Conservation (phyloP, 2,329 filamentous ascomycete species). For the Ophiostoma himal-ulmi region DNA sequence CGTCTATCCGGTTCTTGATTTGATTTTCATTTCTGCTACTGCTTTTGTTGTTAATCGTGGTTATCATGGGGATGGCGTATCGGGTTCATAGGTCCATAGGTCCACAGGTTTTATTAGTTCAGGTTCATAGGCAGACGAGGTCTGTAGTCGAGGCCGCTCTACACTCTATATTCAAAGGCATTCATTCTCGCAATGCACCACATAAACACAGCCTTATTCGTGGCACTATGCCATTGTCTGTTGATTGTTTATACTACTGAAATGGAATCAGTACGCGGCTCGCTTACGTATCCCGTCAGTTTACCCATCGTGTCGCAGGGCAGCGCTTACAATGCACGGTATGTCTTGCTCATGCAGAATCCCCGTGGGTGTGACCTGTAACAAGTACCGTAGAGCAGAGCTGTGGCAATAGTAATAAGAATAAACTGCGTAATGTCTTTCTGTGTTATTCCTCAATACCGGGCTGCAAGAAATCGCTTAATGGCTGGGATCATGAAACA, state of each 20-base stretch:
- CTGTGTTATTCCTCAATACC: too few relatives aligned
- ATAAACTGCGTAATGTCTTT: too few relatives aligned
- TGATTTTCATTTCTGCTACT: not conserved
- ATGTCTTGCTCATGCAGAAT: conserved; percentile 1
- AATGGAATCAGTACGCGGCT: not conserved
- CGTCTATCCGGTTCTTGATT: not conserved
- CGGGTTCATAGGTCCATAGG: not conserved
- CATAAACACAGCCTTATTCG: too few relatives aligned
- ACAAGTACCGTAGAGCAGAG: not conserved
- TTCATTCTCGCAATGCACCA: too few relatives aligned
- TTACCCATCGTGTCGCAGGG: not conserved
- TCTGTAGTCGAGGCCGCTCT: too few relatives aligned
- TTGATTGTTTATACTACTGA: too few relatives aligned
- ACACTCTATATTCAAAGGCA: not conserved
- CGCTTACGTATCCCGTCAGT: not conserved
- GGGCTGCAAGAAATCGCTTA: not conserved
- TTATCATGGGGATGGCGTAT: not conserved
- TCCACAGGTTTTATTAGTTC: too few relatives aligned
- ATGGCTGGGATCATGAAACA: conserved; percentile 8
- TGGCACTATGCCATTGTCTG: not conserved
- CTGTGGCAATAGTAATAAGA: not conserved
- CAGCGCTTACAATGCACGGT: conserved; percentile 7
- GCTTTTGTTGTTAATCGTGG: not conserved
- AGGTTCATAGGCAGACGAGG: too few relatives aligned
- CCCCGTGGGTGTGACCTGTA: not conserved